A percentile compares a stretch with the other conserved stretches of the same genome.
phyloP scores from a whole-genome alignment of 2,329 filamentous ascomycete genomes.

The Colletotrichum lini region DNA sequence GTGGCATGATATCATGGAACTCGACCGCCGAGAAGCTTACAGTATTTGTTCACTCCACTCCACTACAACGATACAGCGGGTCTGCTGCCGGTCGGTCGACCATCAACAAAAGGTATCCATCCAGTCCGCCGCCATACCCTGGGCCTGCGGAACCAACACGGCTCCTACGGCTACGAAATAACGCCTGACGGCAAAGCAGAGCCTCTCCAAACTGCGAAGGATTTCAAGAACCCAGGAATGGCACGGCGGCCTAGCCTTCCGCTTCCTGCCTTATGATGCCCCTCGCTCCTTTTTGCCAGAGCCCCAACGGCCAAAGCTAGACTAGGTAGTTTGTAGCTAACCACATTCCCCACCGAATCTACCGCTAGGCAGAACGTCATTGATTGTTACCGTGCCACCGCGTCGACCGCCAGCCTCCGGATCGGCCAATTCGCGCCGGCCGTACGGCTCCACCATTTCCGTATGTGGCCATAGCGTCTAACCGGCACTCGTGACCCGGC shows the following conservation, averaged over 20 bases:
- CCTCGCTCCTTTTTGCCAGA: constrained; percentile 9
- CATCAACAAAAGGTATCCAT: background rate
- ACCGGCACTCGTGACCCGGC: constrained; percentile 35
- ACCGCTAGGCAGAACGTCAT: constrained; percentile 27
- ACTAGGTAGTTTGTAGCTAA: background rate
- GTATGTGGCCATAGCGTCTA: constrained; percentile 32
- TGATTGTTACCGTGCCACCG: background rate
- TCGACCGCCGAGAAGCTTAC: constrained; percentile 27
- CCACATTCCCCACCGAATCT: constrained; percentile 18
- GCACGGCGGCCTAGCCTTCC: constrained; percentile 12
- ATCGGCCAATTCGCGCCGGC: constrained; percentile 34
- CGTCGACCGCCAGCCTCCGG: constrained; percentile 23
- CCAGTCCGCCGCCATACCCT: background rate
- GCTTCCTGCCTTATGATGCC: constrained; percentile 9
- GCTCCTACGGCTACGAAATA: constrained; percentile 11
- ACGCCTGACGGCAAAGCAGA: background rate
- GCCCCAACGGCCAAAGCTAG: constrained; percentile 4
- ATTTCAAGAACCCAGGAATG: constrained; percentile 5
- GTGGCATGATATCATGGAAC: constrained; percentile 41
- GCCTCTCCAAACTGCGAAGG: constrained; percentile 9
- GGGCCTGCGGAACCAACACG: background rate
- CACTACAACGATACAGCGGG: background rate
- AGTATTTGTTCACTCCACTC: background rate
- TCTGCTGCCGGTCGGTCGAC: background rate
- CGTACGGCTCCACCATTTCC: constrained; percentile 19